Conservation (phyloP, 805 yeast species). For the Nakazawaea ishiwadae region DNA sequence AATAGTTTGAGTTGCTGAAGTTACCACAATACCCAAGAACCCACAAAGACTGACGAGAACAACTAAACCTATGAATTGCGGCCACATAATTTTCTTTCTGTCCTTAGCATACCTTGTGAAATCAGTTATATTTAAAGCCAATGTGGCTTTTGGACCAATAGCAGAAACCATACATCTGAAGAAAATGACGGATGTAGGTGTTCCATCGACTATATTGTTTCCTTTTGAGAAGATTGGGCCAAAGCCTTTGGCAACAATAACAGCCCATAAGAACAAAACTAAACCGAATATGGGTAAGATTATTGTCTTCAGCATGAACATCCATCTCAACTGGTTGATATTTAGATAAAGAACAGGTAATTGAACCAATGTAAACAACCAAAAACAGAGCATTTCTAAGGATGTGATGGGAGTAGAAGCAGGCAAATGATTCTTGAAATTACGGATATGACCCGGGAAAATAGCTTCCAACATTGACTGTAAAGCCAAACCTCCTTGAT, state of each 20-base stretch:
- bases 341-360: constrained; percentile 28
- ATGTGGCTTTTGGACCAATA: constrained; percentile 31
- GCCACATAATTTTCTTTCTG: constrained; percentile 23
- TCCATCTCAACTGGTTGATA: constrained; percentile 27
- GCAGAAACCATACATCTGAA: constrained; percentile 23
- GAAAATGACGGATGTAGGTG: constrained; percentile 21
- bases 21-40: constrained; percentile 15
- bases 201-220: constrained; percentile 17
- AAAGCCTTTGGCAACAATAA: constrained; percentile 24
- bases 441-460: constrained; percentile 22
- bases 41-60: constrained; percentile 18
- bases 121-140: constrained; percentile 33
- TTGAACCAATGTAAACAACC: constrained; percentile 25
- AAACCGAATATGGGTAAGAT: constrained; percentile 21
- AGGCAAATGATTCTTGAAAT: constrained; percentile 20
- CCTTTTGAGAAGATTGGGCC: constrained; percentile 17
- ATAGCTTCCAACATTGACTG: constrained; percentile 22
- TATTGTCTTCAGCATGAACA: constrained; percentile 28
- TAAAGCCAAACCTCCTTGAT: constrained; percentile 22
- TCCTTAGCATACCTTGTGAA: constrained; percentile 32
- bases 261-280: constrained; percentile 27
- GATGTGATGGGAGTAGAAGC: constrained; percentile 22
- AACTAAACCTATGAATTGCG: constrained; percentile 16
- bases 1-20: constrained; percentile 16
- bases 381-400: constrained; percentile 26